These are phyloP conservation scores for Dovyalis caffra DNA, from an alignment of 345 rosid genomes.

Conservation along the genomic window DNA sequence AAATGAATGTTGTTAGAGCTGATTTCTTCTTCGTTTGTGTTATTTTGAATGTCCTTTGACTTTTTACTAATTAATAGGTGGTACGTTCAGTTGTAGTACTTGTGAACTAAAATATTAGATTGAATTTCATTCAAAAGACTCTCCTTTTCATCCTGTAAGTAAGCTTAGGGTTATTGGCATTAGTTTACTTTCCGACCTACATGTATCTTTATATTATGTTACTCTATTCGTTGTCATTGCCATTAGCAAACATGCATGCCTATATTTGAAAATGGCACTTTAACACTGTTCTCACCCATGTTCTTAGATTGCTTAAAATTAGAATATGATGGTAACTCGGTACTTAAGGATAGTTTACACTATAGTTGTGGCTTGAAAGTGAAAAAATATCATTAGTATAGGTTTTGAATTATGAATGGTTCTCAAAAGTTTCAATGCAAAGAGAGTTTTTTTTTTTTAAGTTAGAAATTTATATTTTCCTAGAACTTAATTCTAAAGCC, in stretches of 20 bases:
- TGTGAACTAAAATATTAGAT: slow-evolving; percentile 82
- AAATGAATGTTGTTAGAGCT: neutral
- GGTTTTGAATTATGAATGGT: slow-evolving; percentile 1
- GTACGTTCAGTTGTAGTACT: slow-evolving; percentile 62
- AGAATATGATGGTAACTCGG: neutral
- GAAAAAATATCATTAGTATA: neutral
- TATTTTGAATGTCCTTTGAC: neutral
- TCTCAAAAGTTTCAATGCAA: no score
- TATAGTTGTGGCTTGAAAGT: neutral
- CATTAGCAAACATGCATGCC: neutral
- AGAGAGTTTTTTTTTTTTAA: no score
- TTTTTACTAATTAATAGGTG: slow-evolving; percentile 40
- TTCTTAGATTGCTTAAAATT: neutral
- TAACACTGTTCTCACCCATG: neutral
- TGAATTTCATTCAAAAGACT: slow-evolving; percentile 62
- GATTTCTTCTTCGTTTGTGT: neutral
- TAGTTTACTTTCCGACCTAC: neutral
- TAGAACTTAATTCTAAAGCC: neutral
- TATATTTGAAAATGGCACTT: neutral
- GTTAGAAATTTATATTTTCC: neutral
- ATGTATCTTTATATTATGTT: neutral
- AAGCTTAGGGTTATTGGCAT: neutral
- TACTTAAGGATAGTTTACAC: neutral
- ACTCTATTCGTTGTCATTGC: neutral
- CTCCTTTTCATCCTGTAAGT: slow-evolving; percentile 81